Evolutionary conservation across 768 basidiomycete genomes (phyloP), one percentile per base, ranked within the genome.

Genomic region (Solioccasus polychromus): DNA sequence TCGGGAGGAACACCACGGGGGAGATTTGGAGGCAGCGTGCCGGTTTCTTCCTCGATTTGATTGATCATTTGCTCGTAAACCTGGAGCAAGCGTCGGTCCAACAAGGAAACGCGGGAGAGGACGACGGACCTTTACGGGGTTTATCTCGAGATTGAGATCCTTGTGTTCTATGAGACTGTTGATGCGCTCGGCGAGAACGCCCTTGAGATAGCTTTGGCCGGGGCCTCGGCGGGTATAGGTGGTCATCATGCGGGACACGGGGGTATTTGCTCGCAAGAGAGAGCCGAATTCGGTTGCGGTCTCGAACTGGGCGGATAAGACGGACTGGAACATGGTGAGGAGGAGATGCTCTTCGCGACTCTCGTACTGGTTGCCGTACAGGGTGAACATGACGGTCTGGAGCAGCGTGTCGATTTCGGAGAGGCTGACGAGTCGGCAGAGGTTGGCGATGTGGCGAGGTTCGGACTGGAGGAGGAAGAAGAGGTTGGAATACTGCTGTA

Each of bases 11-110:
- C 94, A 35, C 92, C 92, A 37, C 94, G 81, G 12, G 94, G 94
- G 39, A 98, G 76, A 61, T 92, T 92, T 2, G 85, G 78, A 1
- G 96, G 96, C 42, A 97, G 74, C 5, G 85, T 79, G 12, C 96
- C 95, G 8, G 91, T 92, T 65, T 98, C 95, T 63, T 97, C 94
- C 63, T 98, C 92, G 54, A 99, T 96, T 70, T 98, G 95, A 59
- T 91, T 89, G 49, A 98, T 87, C 94, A 98, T 95, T 75, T 98
- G 95, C 69, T 99, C 96, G 68, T 99, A 99, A 35, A 98, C 94
- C 91, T 93, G 50, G 24, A 38, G 4, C 6, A 48, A 18, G 7
- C 15, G 39, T 42, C 30, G 2, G 38, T 40, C 8, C 22, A 48
- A 45, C 28, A 38, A 30, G 38, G 14, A 39, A 17, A 23, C 7